phyloP scores from a whole-genome alignment of 129 eudicot species.

The Centella asiatica region DNA sequence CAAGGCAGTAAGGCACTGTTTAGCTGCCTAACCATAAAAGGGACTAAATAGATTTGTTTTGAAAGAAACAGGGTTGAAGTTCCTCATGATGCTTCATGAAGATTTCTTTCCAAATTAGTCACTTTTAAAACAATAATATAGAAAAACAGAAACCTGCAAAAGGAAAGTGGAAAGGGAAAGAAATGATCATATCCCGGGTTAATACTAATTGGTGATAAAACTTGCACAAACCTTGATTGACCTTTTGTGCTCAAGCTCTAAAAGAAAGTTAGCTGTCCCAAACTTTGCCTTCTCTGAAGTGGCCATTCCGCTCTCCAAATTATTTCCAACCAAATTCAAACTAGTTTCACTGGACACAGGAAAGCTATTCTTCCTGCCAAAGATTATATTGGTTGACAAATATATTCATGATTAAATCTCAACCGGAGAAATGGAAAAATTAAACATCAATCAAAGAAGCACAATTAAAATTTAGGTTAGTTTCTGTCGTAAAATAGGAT shows the following conservation, averaged over 20 bases:
- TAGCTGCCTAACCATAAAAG: too few species aligned
- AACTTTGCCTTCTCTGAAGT: constrained; percentile 43
- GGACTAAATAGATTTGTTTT: background rate
- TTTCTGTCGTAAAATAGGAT: background rate
- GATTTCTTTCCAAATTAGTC: background rate
- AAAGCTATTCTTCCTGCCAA: constrained; percentile 35
- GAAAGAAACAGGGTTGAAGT: background rate
- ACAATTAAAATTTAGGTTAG: background rate
- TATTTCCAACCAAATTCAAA: constrained; percentile 13
- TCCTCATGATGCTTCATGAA: background rate
- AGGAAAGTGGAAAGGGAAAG: background rate
- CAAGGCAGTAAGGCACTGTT: too few species aligned
- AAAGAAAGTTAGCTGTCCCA: constrained; percentile 66
- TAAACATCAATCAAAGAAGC: too few species aligned
- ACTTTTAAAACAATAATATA: background rate
- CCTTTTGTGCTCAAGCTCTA: constrained; percentile 67
- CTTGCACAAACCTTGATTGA: constrained; percentile 59
- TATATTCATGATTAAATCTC: background rate
- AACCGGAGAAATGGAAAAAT: too few species aligned
- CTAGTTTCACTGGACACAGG: constrained; percentile 19
- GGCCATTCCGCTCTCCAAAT: constrained; percentile 39
- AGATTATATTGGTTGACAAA: background rate
- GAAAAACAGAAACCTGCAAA: background rate
- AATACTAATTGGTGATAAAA: background rate
- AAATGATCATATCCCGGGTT: background rate